phyloP scores from a whole-genome alignment of 331 rosid species.

The Malus hybrid region DNA sequence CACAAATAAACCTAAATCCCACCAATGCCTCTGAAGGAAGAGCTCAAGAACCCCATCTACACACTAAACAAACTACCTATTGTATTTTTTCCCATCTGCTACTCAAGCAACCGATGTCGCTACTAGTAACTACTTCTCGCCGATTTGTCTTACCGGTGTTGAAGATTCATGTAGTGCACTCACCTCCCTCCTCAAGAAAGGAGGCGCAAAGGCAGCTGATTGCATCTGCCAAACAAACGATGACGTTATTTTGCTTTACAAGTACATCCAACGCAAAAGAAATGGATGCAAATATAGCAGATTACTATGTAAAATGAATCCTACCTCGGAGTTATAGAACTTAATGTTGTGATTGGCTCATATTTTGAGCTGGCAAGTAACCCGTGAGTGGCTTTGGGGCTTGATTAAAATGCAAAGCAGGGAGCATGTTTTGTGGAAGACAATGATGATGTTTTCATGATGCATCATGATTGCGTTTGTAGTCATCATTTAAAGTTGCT shows the following conservation, averaged over 20 bases:
- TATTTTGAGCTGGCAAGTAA: no score
- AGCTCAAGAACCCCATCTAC: constrained; percentile 2
- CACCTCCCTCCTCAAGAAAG: constrained; percentile 68
- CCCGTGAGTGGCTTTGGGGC: no score
- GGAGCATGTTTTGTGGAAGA: no score
- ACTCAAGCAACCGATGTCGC: background rate
- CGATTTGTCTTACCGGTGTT: constrained; percentile 1
- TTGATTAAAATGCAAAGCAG: no score
- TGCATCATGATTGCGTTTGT: no score
- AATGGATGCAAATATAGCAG: background rate
- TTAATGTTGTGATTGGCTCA: background rate
- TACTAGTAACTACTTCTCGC: constrained; percentile 1
- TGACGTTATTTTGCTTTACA: background rate
- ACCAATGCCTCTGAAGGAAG: background rate
- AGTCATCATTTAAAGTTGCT: no score
- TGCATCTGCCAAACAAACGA: constrained; percentile 48
- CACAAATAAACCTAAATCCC: background rate
- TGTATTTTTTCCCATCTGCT: background rate
- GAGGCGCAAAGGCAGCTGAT: constrained; percentile 76
- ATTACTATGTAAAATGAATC: background rate
- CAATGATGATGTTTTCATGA: no score
- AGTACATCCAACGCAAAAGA: background rate
- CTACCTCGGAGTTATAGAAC: constrained; percentile 88
- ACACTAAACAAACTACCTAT: constrained; percentile 5
- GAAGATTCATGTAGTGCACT: constrained; percentile 21